Evolutionary conservation across 192 early-diverging fungal species (phyloP).

Genomic region (Coemansia sp.): DNA sequence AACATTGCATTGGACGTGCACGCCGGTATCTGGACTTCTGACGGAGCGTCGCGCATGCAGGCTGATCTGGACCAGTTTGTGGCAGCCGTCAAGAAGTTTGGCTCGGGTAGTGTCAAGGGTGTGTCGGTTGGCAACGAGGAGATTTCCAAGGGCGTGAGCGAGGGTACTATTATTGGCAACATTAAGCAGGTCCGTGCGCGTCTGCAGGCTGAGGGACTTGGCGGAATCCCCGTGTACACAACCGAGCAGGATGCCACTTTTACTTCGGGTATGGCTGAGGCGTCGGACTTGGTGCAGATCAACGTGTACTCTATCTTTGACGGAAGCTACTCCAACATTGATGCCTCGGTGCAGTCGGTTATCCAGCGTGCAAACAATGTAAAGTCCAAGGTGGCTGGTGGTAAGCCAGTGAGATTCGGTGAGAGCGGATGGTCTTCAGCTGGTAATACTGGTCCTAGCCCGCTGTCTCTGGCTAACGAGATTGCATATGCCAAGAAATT

Average conservation of each 20-base stretch:
- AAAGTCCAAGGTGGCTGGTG: constrained; percentile 22
- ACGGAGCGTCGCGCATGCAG: constrained; percentile 26
- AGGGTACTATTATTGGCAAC: constrained; percentile 35
- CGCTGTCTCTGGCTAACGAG: constrained; percentile 30
- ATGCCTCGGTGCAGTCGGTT: constrained; percentile 30
- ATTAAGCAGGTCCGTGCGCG: constrained; percentile 41
- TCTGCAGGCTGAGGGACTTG: constrained; percentile 36
- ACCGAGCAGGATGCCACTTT: constrained; percentile 41
- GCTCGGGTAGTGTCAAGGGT: constrained; percentile 27
- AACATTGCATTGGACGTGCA: constrained; percentile 30
- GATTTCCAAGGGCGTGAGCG: constrained; percentile 35
- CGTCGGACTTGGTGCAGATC: constrained; percentile 41
- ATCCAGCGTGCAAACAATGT: constrained; percentile 35
- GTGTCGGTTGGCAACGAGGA: constrained; percentile 50
- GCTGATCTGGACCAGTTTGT: constrained; percentile 41
- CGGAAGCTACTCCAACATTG: constrained; percentile 16
- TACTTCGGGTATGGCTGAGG: constrained; percentile 23
- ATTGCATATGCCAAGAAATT: constrained; percentile 28
- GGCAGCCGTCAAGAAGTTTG: constrained; percentile 27
- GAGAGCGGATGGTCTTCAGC: constrained; percentile 46
- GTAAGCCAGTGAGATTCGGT: constrained; percentile 35
- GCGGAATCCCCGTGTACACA: constrained; percentile 41
- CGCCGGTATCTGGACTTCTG: constrained; percentile 42
- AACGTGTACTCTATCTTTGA: constrained; percentile 50
- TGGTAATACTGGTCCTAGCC: constrained; percentile 34